phyloP scores from a whole-genome alignment of 129 eudicot genomes.

The Ambrosia artemisiifolia region DNA sequence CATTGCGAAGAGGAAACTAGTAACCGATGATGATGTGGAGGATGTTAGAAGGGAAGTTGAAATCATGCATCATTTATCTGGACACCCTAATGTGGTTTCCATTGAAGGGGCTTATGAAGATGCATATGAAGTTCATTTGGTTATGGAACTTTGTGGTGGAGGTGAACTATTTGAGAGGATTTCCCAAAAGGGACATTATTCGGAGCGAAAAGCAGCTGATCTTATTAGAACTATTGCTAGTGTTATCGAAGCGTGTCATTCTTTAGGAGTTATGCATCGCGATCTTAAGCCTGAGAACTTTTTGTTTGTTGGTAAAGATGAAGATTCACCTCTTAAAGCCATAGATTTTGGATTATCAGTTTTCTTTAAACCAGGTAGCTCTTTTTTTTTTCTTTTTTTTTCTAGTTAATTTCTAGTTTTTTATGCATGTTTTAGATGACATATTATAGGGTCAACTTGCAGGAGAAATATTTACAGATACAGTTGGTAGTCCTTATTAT shows the following conservation, averaged over 20 bases:
- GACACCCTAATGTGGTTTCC: conserved; percentile 55
- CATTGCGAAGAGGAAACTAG: conserved; percentile 53
- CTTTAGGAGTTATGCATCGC: conserved; percentile 62
- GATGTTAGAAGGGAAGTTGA: conserved; percentile 72
- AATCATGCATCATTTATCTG: conserved; percentile 68
- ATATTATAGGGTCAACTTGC: conserved; percentile 1
- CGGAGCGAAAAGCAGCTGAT: conserved; percentile 61
- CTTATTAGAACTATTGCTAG: conserved; percentile 48
- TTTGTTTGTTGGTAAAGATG: conserved; percentile 47
- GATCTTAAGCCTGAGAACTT: conserved; percentile 66
- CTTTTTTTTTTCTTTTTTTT: neutral
- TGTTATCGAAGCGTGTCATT: conserved; percentile 59
- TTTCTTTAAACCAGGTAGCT: conserved; percentile 59
- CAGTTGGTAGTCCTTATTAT: conserved; percentile 68
- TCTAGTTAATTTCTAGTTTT: neutral
- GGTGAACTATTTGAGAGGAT: conserved; percentile 70
- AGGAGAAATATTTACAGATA: conserved; percentile 49
- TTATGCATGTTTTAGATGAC: neutral
- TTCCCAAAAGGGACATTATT: conserved; percentile 46
- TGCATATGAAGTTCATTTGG: conserved; percentile 55
- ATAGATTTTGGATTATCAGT: conserved; percentile 62
- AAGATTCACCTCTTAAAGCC: conserved; percentile 50
- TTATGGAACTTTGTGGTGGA: conserved; percentile 59
- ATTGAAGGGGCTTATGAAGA: conserved; percentile 68
- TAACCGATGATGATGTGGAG: conserved; percentile 48